Percentiles rank a stretch among this genome's conserved stretches.
These are phyloP conservation scores for Pythium folliculosum DNA, from an alignment of 352 stramenopile genomes.

Conservation along the genomic window DNA sequence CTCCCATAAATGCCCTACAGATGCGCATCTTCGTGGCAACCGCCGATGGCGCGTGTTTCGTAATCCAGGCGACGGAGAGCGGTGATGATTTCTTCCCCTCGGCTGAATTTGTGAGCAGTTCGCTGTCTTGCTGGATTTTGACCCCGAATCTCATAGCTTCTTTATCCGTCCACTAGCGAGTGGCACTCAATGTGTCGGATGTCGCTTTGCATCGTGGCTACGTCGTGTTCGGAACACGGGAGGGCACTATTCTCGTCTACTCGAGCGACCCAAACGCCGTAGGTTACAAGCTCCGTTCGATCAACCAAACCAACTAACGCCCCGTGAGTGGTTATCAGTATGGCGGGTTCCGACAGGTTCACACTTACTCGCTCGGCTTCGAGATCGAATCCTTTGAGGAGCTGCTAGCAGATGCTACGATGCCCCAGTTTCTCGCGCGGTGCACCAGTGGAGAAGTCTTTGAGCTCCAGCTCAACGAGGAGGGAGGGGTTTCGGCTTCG, in stretches of 20 bases:
- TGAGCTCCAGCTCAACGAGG: slow-evolving; percentile 30
- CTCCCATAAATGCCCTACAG: slow-evolving; percentile 18
- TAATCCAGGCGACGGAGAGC: slow-evolving; percentile 58
- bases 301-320: neutral
- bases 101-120: slow-evolving; percentile 59
- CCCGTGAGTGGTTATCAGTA: slow-evolving; percentile 28
- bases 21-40: slow-evolving; percentile 74
- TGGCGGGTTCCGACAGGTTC: slow-evolving; percentile 49
- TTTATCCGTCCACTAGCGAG: slow-evolving; percentile 33
- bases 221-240: slow-evolving; percentile 64
- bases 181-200: slow-evolving; percentile 72
- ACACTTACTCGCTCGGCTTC: slow-evolving; percentile 51
- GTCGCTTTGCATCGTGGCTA: slow-evolving; percentile 50
- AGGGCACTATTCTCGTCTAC: slow-evolving; percentile 65
- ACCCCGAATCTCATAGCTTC: neutral
- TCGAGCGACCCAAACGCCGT: slow-evolving; percentile 30
- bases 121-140: neutral
- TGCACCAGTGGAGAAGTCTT: slow-evolving; percentile 64
- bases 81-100: slow-evolving; percentile 54
- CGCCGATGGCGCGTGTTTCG: slow-evolving; percentile 62
- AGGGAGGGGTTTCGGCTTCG: slow-evolving; percentile 30
- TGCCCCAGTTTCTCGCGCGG: slow-evolving; percentile 37
- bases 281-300: neutral
- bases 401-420: slow-evolving; percentile 25
- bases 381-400: slow-evolving; percentile 64